Evolutionary conservation across 805 yeast genomes (phyloP).

Genomic region (Clavispora fructus): DNA sequence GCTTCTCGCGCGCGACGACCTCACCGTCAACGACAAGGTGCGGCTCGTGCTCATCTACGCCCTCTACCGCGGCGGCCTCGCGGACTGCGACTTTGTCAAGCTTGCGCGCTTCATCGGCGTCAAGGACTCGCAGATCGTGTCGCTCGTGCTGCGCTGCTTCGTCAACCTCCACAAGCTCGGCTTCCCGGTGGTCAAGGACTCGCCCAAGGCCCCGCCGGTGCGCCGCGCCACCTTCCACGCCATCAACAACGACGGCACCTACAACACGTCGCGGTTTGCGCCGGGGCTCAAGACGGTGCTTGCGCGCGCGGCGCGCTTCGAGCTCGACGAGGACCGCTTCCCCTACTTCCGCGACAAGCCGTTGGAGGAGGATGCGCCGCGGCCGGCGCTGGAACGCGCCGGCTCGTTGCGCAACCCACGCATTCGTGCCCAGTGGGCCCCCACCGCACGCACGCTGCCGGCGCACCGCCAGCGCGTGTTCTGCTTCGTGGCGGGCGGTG

Average conservation of each 20-base stretch:
- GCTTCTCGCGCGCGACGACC: conserved; percentile 44
- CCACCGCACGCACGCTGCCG: conserved; percentile 9
- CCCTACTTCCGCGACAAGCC: conserved; percentile 79
- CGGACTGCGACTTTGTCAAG: conserved; percentile 67
- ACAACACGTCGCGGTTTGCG: conserved; percentile 64
- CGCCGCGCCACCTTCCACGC: conserved; percentile 54
- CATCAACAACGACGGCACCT: conserved; percentile 45
- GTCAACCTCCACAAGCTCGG: conserved; percentile 47
- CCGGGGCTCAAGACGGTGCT: conserved; percentile 64
- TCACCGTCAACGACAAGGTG: conserved; percentile 61
- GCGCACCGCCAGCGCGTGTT: conserved; percentile 58
- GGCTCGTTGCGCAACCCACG: conserved; percentile 14
- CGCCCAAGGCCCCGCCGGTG: conserved; percentile 38
- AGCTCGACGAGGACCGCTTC: conserved; percentile 53
- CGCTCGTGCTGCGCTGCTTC: conserved; percentile 52
- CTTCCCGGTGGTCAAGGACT: conserved; percentile 44
- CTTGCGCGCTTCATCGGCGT: conserved; percentile 52
- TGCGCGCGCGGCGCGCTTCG: conserved; percentile 45
- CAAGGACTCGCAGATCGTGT: conserved; percentile 41
- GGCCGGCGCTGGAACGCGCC: background rate
- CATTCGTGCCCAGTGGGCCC: conserved; percentile 18
- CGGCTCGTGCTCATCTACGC: conserved; percentile 73
- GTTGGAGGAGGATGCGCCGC: conserved; percentile 38
- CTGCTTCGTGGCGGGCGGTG: conserved; percentile 84
- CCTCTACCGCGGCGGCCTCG: conserved; percentile 74